Evolutionary conservation across 2,329 filamentous ascomycete species (phyloP), one percentile per base, ranked within the genome.

Genomic region (Thelonectria olida): DNA sequence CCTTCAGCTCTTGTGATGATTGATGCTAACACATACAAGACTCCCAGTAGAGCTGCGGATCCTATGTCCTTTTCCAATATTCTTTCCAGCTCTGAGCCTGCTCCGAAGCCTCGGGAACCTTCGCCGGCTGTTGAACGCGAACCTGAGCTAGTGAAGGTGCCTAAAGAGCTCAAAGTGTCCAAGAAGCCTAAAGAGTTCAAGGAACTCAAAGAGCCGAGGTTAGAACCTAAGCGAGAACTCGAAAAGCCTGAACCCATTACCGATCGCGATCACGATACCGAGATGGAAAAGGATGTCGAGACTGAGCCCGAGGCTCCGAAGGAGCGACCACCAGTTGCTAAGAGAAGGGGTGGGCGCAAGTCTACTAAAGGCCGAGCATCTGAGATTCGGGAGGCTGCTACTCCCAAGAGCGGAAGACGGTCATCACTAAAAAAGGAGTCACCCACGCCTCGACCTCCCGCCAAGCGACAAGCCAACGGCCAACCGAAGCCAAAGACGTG

Each of bases 21-120:
- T 54, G 19, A 20, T 49, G 56, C 65, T 70, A 61, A 68, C 58
- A 49, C 22, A 19, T 31, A 42, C 15, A 44, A 93, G 86, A 91
- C 90, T 50, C 87, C 91, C 2, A 88, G 87, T 68, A 89, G 93
- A 75, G 84, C 90, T 39, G 90, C 90, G 60, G 92, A 97, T 75
- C 91, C 94, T 54, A 97, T 97, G 94, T 96, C 94, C 5, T 96
- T 98, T 73, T 96, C 93, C 67, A 97, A 94, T 75, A 96, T 98
- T 61, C 89, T 98, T 42, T 95, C 93, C 4, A 93, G 88, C 67
- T 85, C 91, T 56, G 90, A 93, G 57, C 88, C 91, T 54, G 83
- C 87, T 38, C 81, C 83, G 2, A 83, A 83, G 62, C 82, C 85
- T 7, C 84, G 80, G 67, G 74, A 79, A 12, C 81, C 80, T 42